Base-by-base conservation (phyloP, 148 eudicot species). In the Fagopyrum homotropicum region DNA sequence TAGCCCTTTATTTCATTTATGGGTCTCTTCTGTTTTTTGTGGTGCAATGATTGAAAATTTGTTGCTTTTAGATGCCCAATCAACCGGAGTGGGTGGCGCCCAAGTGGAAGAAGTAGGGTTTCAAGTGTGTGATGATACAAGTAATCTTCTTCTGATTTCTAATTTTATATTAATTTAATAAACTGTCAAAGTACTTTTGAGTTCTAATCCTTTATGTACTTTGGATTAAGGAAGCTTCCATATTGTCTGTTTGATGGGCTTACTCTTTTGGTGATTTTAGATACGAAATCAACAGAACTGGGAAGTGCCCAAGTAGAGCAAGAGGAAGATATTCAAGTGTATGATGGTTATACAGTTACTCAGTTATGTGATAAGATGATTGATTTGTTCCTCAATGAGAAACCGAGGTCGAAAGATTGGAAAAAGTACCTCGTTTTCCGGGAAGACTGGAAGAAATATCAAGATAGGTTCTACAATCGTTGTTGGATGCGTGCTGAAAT, bases 371-470 rank as follows among this genome's bases (percentile, higher is more conserved):
- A 95, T 75, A 92, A 90, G 83, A 85, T 92, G 76, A 95, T 95
- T 84, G 93, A 92, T 76, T 54, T 95, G 82, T 95, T 95, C 79
- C 45, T 92, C 59, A 85, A 84, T 84, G 96, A 95, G 84, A 95
- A 92, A 80, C 89, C 98, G 45, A 95, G 77, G 82, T 79, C 93
- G 7, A 92, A 89, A 68, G 96, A 95, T 75, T 95, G 97, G 98
- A 89, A 81, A 69, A 92, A 75, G 59, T 95, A 90, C 72, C 81
- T 95, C 86, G 85, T 89, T 55, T 92, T 90, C 60, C 82, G 97
- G 73, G 95, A 95, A 29, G 98, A 95, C 56, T 95, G 98, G 98
- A 89, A 84, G 69, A 95, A 88, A 57, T 92, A 95, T 57, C 81
- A 93, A 76, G 88, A 89, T 73, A 72, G 76, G 48, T 95, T 95